Conservation (phyloP, 2,329 filamentous ascomycete genomes). For the Cytospora mali region DNA sequence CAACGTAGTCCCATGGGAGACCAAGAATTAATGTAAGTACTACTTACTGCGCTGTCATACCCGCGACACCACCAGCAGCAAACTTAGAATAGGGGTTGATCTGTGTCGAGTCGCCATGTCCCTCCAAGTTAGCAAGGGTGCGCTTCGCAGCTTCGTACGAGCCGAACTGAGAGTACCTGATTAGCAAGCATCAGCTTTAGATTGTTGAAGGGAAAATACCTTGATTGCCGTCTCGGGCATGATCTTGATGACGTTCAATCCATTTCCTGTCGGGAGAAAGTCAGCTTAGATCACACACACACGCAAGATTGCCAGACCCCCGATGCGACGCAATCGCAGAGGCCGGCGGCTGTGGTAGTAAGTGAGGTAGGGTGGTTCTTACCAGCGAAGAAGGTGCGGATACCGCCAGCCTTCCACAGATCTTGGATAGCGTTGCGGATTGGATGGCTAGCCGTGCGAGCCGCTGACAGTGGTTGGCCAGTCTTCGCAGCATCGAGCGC, state of each 20-base stretch:
- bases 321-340: neutral
- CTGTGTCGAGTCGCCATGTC: slow-evolving; percentile 76
- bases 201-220: slow-evolving; percentile 35
- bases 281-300: slow-evolving; percentile 17
- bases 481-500: slow-evolving; percentile 69
- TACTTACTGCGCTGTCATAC: slow-evolving; percentile 87
- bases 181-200: neutral
- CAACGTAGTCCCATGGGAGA: neutral
- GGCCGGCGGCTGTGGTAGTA: neutral
- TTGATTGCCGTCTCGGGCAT: slow-evolving; percentile 99
- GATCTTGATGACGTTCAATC: slow-evolving; percentile 94
- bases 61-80: slow-evolving; percentile 84
- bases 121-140: slow-evolving; percentile 81
- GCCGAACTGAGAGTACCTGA: slow-evolving; percentile 63
- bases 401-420: slow-evolving; percentile 82
- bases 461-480: slow-evolving; percentile 66
- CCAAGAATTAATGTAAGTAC: slow-evolving; percentile 4
- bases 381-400: slow-evolving; percentile 93
- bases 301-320: neutral
- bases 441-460: slow-evolving; percentile 68
- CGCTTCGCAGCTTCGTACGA: slow-evolving; percentile 96
- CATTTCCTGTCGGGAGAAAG: slow-evolving; percentile 72
- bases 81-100: slow-evolving; percentile 89
- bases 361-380: slow-evolving; percentile 39
- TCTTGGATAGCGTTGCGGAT: slow-evolving; percentile 74